Evolutionary conservation across 2,329 filamentous ascomycete genomes (phyloP).

Genomic region (Hypoxylon sp.): DNA sequence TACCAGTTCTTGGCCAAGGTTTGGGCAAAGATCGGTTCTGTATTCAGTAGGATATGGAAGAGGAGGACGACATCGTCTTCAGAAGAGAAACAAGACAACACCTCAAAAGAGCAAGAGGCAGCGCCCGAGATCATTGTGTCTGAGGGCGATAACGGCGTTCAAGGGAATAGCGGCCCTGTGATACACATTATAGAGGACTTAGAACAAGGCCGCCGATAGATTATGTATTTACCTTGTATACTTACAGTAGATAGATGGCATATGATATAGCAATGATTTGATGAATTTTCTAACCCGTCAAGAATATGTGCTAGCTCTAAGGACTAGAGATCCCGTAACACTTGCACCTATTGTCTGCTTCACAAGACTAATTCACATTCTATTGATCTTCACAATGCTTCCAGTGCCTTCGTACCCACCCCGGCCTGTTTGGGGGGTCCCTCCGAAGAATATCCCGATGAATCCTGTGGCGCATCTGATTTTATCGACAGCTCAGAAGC

Average conservation of each 20-base stretch:
- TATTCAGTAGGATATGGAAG: constrained; percentile 41
- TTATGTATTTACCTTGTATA: constrained; percentile 14
- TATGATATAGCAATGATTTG: constrained; percentile 8
- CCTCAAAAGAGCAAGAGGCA: constrained; percentile 16
- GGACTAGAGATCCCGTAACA: neutral
- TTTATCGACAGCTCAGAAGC: constrained; percentile 1
- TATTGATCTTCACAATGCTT: neutral
- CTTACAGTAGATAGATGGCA: constrained; percentile 13
- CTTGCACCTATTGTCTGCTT: neutral
- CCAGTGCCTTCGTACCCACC: neutral
- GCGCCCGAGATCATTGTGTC: constrained; percentile 51
- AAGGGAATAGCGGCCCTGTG: constrained; percentile 34
- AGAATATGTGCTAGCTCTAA: neutral
- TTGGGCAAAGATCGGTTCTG: constrained; percentile 41
- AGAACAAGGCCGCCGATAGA: constrained; percentile 45
- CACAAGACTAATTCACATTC: neutral
- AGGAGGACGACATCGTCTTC: constrained; percentile 7
- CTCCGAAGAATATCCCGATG: constrained; percentile 15
- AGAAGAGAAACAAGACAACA: constrained; percentile 17
- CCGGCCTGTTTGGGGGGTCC: neutral
- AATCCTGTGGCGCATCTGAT: neutral
- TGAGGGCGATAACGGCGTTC: constrained; percentile 25
- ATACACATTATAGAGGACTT: constrained; percentile 49
- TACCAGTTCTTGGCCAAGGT: constrained; percentile 47
- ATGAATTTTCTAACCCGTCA: neutral